Base-by-base conservation (phyloP, 2,329 filamentous ascomycete species). In the Westerdykella ornata region DNA sequence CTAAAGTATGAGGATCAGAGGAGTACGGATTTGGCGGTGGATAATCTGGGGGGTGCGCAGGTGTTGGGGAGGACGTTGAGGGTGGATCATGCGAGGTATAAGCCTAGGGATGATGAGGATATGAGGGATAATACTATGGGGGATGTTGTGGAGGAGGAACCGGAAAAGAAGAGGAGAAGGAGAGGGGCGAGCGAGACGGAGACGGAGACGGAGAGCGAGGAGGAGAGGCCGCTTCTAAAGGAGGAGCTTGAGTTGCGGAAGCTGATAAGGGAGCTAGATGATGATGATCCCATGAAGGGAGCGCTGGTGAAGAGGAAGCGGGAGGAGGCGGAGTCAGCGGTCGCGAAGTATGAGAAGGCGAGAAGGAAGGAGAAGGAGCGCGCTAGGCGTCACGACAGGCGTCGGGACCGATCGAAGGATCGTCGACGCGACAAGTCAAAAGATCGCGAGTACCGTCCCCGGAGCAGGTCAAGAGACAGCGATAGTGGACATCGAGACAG, bases 1-100 rank as follows among this genome's bases (percentile, higher is more conserved):
- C 76, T 98, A 44, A 98, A 98, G 63, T 98, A 97, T 68, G 92
- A 98, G 65, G 90, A 98, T 67, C 92, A 98, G 71, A 78, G 90
- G 53, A 96, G 89, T 68, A 94, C 87, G 47, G 90, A 97, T 67
- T 72, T 98, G 32, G 92, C 94, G 0, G 94, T 98, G 8, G 92
- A 98, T 68, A 98, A 98, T 64, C 71, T 98, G 4, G 85, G 88
- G 30, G 92, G 92, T 22, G 84, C 89, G 7, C 84, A 81, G 20
- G 81, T 98, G 14, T 74, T 86, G 61, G 89, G 88, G 2, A 76
- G 89, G 32, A 68, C 90, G 43, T 68, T 98, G 32, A 80, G 85
- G 45, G 92, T 98, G 11, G 92, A 98, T 63, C 92, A 98, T 67
- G 86, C 88, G 18, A 74, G 89, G 39, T 98, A 98, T 68, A 94